A percentile compares a stretch with the other conserved stretches of the same genome.
phyloP scores from a whole-genome alignment of 106 monocot species.

The Dactylorhiza incarnata region DNA sequence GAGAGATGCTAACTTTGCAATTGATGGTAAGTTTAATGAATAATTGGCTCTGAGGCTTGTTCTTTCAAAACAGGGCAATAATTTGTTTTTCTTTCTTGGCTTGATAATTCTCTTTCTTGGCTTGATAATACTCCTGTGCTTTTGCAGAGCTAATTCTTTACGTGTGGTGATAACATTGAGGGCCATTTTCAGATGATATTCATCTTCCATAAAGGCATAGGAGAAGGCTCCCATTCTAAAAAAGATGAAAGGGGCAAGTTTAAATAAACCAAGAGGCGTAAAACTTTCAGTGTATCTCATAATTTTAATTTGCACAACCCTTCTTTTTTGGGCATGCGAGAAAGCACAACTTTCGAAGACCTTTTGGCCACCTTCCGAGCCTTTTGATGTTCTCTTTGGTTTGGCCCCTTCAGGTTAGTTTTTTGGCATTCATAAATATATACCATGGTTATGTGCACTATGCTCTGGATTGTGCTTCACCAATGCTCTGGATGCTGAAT shows the following conservation, averaged over 20 bases:
- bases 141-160: not conserved
- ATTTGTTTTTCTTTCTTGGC: not conserved
- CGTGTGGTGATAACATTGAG: not conserved
- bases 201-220: not conserved
- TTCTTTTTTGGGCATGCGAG: constrained; percentile 63
- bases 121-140: not conserved
- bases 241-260: constrained; percentile 47
- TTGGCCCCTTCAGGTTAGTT: constrained; percentile 35
- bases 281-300: constrained; percentile 43
- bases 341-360: constrained; percentile 30
- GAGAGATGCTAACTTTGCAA: not conserved
- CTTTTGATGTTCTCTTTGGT: constrained; percentile 14
- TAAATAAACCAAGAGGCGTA: constrained; percentile 31
- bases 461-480: no score
- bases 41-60: not conserved
- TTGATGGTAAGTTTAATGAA: not conserved
- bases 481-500: no score
- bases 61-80: not conserved
- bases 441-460: no score
- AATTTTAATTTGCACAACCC: constrained; percentile 36
- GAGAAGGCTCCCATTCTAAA: not conserved
- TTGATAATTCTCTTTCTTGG: no score
- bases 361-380: constrained; percentile 25
- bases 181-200: not conserved
- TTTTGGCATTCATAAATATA: not conserved